Conservation (phyloP, 1,139 yeast species). For the Candida labiduridarum region DNA sequence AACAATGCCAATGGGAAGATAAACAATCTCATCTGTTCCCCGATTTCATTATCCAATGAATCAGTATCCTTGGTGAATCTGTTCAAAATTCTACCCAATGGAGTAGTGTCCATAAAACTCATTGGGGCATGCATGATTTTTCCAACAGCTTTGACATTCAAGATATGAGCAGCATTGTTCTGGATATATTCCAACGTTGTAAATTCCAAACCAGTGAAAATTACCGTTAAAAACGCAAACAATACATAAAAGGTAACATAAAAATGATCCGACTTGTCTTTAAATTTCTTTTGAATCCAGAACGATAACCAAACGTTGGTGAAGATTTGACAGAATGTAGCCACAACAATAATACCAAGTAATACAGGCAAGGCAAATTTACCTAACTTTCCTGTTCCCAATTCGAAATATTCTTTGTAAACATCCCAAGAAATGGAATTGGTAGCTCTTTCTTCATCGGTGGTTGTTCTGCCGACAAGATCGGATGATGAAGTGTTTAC, state of each 20-base stretch:
- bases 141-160: conserved; percentile 40
- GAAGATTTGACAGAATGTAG: conserved; percentile 38
- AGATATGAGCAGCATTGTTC: conserved; percentile 40
- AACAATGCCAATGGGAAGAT: conserved; percentile 43
- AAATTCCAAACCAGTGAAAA: conserved; percentile 54
- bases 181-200: conserved; percentile 57
- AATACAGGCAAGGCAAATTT: conserved; percentile 33
- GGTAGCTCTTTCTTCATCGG: conserved; percentile 42
- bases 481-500: conserved; percentile 12
- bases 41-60: conserved; percentile 48
- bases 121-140: conserved; percentile 47
- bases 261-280: conserved; percentile 24
- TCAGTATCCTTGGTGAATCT: conserved; percentile 60
- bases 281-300: conserved; percentile 35
- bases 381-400: conserved; percentile 45
- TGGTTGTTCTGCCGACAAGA: conserved; percentile 29
- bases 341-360: conserved; percentile 41
- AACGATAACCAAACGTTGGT: conserved; percentile 46
- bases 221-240: conserved; percentile 43
- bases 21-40: conserved; percentile 46
- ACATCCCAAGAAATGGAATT: conserved; percentile 44
- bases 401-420: conserved; percentile 35
- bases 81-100: conserved; percentile 48
- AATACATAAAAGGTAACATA: conserved; percentile 38
- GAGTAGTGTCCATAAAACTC: conserved; percentile 49